A percentile compares a stretch with the other conserved stretches of the same genome.
Evolutionary conservation across 768 basidiomycete genomes (phyloP).

Genomic region (Tubosaeta sp.): DNA sequence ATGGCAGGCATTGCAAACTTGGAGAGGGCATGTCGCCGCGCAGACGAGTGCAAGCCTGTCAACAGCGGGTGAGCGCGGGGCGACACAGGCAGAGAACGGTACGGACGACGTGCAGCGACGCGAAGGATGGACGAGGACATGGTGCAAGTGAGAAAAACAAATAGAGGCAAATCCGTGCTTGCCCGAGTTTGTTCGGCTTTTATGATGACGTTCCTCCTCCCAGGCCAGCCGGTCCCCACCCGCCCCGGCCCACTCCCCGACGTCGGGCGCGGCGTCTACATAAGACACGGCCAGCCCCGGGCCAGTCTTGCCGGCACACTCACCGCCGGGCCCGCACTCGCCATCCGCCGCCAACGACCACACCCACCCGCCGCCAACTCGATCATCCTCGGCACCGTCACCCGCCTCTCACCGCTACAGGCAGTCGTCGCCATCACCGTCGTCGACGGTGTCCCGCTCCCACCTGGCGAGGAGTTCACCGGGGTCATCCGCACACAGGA

Average conservation of each 20-base stretch:
- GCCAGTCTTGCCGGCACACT: slow-evolving; percentile 71
- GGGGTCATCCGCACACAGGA: slow-evolving; percentile 88
- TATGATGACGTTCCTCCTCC: slow-evolving; percentile 47
- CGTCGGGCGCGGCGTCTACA: slow-evolving; percentile 64
- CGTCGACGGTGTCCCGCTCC: slow-evolving; percentile 81
- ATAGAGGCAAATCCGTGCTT: slow-evolving; percentile 25
- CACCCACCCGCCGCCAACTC: slow-evolving; percentile 72
- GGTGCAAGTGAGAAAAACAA: slow-evolving; percentile 19
- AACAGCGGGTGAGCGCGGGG: background rate
- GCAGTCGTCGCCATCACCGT: slow-evolving; percentile 81
- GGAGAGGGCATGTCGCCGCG: slow-evolving; percentile 70
- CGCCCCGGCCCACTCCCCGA: slow-evolving; percentile 52
- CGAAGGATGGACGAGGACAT: slow-evolving; percentile 68
- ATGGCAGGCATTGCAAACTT: slow-evolving; percentile 97
- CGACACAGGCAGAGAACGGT: background rate
- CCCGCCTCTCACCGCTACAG: slow-evolving; percentile 78
- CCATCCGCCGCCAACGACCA: slow-evolving; percentile 62
- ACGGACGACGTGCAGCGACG: slow-evolving; percentile 61
- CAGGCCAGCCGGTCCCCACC: slow-evolving; percentile 71
- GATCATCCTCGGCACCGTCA: slow-evolving; percentile 77
- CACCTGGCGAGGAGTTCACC: slow-evolving; percentile 81
- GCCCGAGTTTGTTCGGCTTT: slow-evolving; percentile 8
- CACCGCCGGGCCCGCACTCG: slow-evolving; percentile 43
- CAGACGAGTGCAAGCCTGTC: slow-evolving; percentile 79
- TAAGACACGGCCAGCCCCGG: slow-evolving; percentile 56